Conservation (phyloP, 2,329 filamentous ascomycete genomes). For the Monilinia aucupariae region DNA sequence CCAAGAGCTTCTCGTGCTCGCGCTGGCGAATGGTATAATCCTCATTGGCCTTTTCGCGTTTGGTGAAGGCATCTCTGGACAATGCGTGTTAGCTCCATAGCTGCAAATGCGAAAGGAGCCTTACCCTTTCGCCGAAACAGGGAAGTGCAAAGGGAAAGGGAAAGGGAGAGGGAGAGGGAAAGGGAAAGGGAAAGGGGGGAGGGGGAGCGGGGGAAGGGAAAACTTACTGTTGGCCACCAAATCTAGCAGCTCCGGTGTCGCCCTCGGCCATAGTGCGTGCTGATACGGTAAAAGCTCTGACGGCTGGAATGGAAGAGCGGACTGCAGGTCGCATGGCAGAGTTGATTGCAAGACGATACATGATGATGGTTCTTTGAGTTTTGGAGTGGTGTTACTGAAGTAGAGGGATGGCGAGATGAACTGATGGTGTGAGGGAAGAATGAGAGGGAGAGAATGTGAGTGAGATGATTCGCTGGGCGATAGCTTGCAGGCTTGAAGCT, state of each 20-base stretch:
- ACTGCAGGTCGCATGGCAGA: constrained; percentile 45
- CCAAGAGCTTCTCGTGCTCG: constrained; percentile 49
- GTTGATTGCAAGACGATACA: constrained; percentile 58
- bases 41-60: constrained; percentile 69
- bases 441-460: too few relatives aligned
- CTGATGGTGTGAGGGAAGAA: constrained; percentile 28
- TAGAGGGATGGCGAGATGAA: constrained; percentile 7
- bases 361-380: constrained; percentile 38
- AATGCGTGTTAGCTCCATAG: constrained; percentile 21
- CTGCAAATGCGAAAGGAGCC: background rate
- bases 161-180: background rate
- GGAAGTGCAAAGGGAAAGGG: background rate
- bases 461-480: constrained; percentile 20
- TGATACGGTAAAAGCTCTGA: constrained; percentile 38
- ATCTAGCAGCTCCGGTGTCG: constrained; percentile 42
- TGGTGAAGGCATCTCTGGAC: constrained; percentile 80
- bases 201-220: background rate
- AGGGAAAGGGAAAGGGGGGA: background rate
- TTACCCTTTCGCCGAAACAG: constrained; percentile 1
- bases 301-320: constrained; percentile 48
- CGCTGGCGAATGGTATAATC: constrained; percentile 18
- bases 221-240: constrained; percentile 26
- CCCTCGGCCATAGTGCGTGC: constrained; percentile 56
- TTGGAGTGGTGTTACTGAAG: background rate
- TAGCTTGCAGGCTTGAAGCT: constrained; percentile 6